Evolutionary conservation across 2,329 filamentous ascomycete genomes (phyloP).

Genomic region (Neobulgaria alba): DNA sequence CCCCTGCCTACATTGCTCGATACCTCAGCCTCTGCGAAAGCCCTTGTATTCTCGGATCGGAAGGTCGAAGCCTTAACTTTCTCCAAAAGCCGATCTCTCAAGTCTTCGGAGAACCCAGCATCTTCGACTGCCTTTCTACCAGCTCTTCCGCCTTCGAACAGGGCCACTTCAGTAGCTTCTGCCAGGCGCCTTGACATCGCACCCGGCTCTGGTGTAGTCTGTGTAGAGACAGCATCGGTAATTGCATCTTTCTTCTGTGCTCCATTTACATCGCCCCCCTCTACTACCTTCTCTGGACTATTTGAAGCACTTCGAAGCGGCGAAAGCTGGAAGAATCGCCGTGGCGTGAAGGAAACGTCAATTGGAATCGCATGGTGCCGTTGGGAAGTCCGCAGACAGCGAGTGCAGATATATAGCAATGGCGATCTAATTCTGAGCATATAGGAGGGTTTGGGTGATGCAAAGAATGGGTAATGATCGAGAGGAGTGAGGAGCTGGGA

Average conservation of each 20-base stretch:
- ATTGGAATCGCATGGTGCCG: slow-evolving; percentile 17
- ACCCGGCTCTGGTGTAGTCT: slow-evolving; percentile 18
- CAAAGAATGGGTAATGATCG: neutral
- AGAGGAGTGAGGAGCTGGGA: neutral
- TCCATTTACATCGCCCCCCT: slow-evolving; percentile 12
- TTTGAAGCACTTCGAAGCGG: slow-evolving; percentile 17
- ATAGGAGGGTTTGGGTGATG: slow-evolving; percentile 16
- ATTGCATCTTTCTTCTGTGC: slow-evolving; percentile 6
- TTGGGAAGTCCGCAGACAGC: slow-evolving; percentile 21
- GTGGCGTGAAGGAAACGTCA: slow-evolving; percentile 1
- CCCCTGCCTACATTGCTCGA: slow-evolving; percentile 55
- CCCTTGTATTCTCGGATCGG: slow-evolving; percentile 38
- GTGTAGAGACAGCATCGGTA: neutral
- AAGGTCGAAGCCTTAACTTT: slow-evolving; percentile 50
- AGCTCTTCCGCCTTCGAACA: slow-evolving; percentile 49
- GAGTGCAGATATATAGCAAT: slow-evolving; percentile 19
- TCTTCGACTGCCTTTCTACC: slow-evolving; percentile 52
- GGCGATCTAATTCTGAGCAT: slow-evolving; percentile 22
- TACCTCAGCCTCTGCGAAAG: slow-evolving; percentile 41
- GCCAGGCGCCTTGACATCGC: slow-evolving; percentile 48
- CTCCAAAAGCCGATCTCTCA: slow-evolving; percentile 48
- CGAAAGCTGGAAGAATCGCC: slow-evolving; percentile 17
- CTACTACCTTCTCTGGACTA: slow-evolving; percentile 11
- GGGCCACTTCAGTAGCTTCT: slow-evolving; percentile 54
- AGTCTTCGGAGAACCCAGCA: slow-evolving; percentile 54